Percentiles rank a stretch among this genome's conserved stretches.
Evolutionary conservation across 768 basidiomycete genomes (phyloP).

Genomic region (Amanita pallidorosea): DNA sequence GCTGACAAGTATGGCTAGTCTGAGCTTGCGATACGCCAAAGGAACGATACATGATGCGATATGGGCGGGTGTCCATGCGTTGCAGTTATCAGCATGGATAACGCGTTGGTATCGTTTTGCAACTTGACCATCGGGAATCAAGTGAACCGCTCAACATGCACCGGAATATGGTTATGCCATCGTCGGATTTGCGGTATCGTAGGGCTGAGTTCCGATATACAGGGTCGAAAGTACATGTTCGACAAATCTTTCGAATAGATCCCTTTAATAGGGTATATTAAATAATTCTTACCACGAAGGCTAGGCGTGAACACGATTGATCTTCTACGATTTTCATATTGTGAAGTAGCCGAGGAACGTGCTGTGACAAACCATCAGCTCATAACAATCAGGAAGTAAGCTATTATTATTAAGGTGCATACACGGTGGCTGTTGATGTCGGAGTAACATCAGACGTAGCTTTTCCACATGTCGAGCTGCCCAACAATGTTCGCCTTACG

Average conservation of each 20-base stretch:
- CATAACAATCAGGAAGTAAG: background rate
- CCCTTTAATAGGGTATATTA: conserved; percentile 2
- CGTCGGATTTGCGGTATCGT: background rate
- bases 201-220: background rate
- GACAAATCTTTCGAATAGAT: background rate
- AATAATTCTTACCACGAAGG: background rate
- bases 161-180: background rate
- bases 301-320: background rate
- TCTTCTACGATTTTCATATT: conserved; percentile 1
- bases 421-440: background rate
- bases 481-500: background rate
- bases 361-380: background rate
- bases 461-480: background rate
- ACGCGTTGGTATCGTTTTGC: background rate
- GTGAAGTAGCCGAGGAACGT: conserved; percentile 2
- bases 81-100: background rate
- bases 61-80: background rate
- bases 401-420: background rate
- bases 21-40: background rate
- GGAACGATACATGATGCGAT: background rate
- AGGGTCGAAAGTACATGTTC: background rate
- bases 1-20: background rate
- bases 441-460: background rate
- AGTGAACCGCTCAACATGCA: background rate
- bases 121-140: background rate